Evolutionary conservation across 2,329 filamentous ascomycete species (phyloP).

Genomic region (Colletotrichum sansevieriae): DNA sequence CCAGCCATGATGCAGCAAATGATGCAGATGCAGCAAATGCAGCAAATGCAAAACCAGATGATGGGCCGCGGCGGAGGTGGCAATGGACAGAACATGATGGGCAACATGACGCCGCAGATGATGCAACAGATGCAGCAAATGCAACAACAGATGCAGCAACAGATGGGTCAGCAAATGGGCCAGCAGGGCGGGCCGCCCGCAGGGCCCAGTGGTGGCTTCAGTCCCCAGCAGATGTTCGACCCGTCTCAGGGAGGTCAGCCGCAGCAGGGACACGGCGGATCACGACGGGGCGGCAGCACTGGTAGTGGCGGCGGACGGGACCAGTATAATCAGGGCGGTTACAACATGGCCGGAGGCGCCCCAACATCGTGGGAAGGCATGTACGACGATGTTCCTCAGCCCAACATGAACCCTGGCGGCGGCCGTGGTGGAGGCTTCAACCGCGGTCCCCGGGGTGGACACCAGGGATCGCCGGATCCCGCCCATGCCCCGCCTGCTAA

Average conservation of each 20-base stretch:
- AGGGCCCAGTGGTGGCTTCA: slow-evolving; percentile 45
- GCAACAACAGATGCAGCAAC: slow-evolving; percentile 60
- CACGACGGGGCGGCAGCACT: slow-evolving; percentile 45
- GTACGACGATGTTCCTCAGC: slow-evolving; percentile 96
- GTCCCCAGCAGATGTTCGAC: slow-evolving; percentile 46
- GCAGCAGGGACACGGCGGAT: slow-evolving; percentile 38
- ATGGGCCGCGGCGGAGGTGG: slow-evolving; percentile 57
- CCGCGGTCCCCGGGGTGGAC: slow-evolving; percentile 50
- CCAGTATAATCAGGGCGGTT: slow-evolving; percentile 47
- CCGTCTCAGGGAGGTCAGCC: slow-evolving; percentile 41
- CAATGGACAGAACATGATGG: slow-evolving; percentile 56
- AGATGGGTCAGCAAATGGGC: slow-evolving; percentile 59
- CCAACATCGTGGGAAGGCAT: slow-evolving; percentile 97
- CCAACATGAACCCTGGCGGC: slow-evolving; percentile 71
- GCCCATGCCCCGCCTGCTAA: slow-evolving; percentile 65
- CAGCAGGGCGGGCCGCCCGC: slow-evolving; percentile 36
- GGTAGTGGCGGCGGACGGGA: slow-evolving; percentile 45
- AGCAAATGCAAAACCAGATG: slow-evolving; percentile 64
- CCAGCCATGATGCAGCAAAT: slow-evolving; percentile 82
- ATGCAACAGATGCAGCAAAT: slow-evolving; percentile 75
- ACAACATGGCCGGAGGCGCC: slow-evolving; percentile 62
- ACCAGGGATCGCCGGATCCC: slow-evolving; percentile 57
- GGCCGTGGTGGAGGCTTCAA: slow-evolving; percentile 56
- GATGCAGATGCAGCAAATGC: slow-evolving; percentile 80
- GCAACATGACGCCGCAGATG: slow-evolving; percentile 64